Evolutionary conservation across 2,329 filamentous ascomycete species (phyloP).

Genomic region (Juglanconis oblonga): DNA sequence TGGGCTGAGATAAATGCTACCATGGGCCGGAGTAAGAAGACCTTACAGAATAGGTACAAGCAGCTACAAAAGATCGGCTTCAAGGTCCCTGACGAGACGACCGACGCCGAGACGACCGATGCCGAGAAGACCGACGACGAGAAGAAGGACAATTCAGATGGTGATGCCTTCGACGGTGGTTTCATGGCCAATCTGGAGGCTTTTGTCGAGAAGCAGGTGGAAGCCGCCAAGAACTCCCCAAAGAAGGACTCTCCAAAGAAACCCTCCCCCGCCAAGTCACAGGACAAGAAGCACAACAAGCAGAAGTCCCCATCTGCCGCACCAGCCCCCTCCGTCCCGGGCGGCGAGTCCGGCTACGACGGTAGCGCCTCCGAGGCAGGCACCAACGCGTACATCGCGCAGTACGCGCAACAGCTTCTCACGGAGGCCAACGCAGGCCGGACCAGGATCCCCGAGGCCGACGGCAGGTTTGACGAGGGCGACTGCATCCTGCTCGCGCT

Average conservation of each 20-base stretch:
- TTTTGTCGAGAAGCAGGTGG: not conserved
- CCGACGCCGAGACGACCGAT: not conserved
- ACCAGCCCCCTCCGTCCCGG: slow-evolving; percentile 19
- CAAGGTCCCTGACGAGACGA: not conserved
- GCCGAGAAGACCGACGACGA: not conserved
- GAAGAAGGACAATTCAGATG: not conserved
- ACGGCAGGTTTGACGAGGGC: slow-evolving; percentile 14
- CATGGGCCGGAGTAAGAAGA: too few species aligned
- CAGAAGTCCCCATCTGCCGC: slow-evolving; percentile 1
- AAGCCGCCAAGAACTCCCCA: not conserved
- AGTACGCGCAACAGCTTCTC: slow-evolving; percentile 2
- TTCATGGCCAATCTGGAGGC: too few species aligned
- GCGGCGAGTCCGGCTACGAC: slow-evolving; percentile 28
- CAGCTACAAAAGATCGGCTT: too few species aligned
- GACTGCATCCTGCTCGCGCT: slow-evolving; percentile 31
- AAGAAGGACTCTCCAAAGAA: too few species aligned
- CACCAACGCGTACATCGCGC: slow-evolving; percentile 11
- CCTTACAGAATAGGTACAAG: too few species aligned
- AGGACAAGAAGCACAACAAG: not conserved
- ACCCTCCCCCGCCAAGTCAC: not conserved
- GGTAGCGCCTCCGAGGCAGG: slow-evolving; percentile 19
- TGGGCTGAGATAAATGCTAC: too few species aligned
- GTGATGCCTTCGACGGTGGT: too few species aligned
- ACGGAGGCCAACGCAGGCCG: not conserved
- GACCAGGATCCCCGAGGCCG: slow-evolving; percentile 8